Evolutionary conservation across 139 green algal species (phyloP), one percentile per base, ranked within the genome.

Genomic region (Closterium sp.): DNA sequence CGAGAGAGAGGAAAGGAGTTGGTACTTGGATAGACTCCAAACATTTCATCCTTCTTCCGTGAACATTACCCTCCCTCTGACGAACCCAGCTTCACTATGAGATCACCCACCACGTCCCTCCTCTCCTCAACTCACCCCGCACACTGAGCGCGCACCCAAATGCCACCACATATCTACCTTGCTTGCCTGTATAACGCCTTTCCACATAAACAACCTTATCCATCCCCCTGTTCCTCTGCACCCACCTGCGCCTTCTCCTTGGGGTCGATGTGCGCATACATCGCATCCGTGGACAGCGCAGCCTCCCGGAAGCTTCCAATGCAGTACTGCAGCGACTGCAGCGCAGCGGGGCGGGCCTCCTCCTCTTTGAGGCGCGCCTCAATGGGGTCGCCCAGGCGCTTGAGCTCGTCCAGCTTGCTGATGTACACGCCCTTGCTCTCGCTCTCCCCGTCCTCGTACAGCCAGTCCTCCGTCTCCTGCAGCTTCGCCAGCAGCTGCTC

Each of bases 361-460:
- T 93, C 90, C 95, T 97, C 96, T 4, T 34, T 91, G 38, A 92
- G 88, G n/a, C 97, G 93, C 38, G 86, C 38, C 95, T 97, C 96
- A 11, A 98, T 95, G 34, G 97, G 96, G 19, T 95, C 96, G 4
- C 96, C 97, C 91, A 97, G 92, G 85, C 94, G 92, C 88, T 96
- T 96, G 38, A 99, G 95, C 95, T 98, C 97, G 10, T 96, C 95
- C 89, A 99, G 97, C 95, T 99, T 99, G 24, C 94, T 94, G 30
- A 97, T 90, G 93, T 99, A 99, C 84, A 98, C 97, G 21, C 95
- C 96, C 95, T 99, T 99, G 73, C 91, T 97, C 94, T 97, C 95
- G 93, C 99, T 97, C 96, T 99, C 98, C 11, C 98, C 98, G 87
- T 99, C 98, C 6, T 99, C 98, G 88, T 99, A 99, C 94, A 99